A percentile compares a stretch with the other conserved stretches of the same genome.
These are phyloP conservation scores for Coemansia sp. DNA, from an alignment of 192 early-diverging fungal species.

Conservation along the genomic window DNA sequence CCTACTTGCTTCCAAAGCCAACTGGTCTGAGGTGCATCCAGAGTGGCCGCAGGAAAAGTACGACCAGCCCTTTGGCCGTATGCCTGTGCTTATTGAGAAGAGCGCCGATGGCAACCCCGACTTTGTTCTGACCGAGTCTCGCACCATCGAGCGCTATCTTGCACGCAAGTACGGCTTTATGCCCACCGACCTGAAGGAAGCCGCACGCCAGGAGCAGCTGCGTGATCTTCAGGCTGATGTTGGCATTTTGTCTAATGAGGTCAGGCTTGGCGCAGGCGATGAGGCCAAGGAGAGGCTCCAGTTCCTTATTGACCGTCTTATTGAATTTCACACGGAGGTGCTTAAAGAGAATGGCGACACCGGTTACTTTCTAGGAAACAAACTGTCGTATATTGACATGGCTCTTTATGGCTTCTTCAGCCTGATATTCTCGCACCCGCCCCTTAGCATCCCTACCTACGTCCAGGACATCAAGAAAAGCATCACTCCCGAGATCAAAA, in stretches of 20 bases:
- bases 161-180: slow-evolving; percentile 52
- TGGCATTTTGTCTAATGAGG: background rate
- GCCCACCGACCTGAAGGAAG: slow-evolving; percentile 31
- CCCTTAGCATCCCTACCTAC: background rate
- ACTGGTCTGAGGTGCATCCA: slow-evolving; percentile 37
- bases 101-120: slow-evolving; percentile 19
- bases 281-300: slow-evolving; percentile 15
- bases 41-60: slow-evolving; percentile 37
- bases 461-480: slow-evolving; percentile 3
- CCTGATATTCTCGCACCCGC: background rate
- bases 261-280: slow-evolving; percentile 6
- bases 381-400: slow-evolving; percentile 52
- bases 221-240: slow-evolving; percentile 19
- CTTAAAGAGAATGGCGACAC: slow-evolving; percentile 57
- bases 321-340: slow-evolving; percentile 37
- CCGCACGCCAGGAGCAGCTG: slow-evolving; percentile 29
- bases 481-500: slow-evolving; percentile 30
- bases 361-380: slow-evolving; percentile 56
- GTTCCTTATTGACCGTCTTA: slow-evolving; percentile 19
- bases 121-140: slow-evolving; percentile 44
- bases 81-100: slow-evolving; percentile 40
- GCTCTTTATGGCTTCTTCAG: slow-evolving; percentile 27
- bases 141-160: slow-evolving; percentile 59
- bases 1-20: slow-evolving; percentile 39
- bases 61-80: slow-evolving; percentile 37